A percentile compares a stretch with the other conserved stretches of the same genome.
Evolutionary conservation across 2,329 filamentous ascomycete species (phyloP).

Genomic region (Penicillium hordei): DNA sequence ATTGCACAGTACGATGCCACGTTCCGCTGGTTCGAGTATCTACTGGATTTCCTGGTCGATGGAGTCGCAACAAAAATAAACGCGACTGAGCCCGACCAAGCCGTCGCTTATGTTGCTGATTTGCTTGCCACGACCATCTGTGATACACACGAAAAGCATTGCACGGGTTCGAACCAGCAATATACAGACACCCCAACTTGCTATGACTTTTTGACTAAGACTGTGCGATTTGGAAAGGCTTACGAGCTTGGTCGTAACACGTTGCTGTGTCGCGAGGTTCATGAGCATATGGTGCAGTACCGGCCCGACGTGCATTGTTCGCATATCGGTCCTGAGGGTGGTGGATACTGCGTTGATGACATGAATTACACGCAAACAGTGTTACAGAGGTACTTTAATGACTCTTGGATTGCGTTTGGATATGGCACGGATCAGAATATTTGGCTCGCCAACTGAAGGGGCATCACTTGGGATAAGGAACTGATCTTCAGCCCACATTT

Average conservation of each 20-base stretch:
- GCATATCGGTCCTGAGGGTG: slow-evolving; percentile 30
- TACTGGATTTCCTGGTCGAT: slow-evolving; percentile 21
- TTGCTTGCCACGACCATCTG: slow-evolving; percentile 25
- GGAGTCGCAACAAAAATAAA: slow-evolving; percentile 19
- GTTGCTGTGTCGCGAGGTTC: slow-evolving; percentile 30
- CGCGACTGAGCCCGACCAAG: slow-evolving; percentile 13
- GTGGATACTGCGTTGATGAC: slow-evolving; percentile 32
- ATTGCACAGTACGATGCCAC: slow-evolving; percentile 27
- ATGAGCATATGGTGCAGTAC: slow-evolving; percentile 32
- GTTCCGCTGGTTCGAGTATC: slow-evolving; percentile 29
- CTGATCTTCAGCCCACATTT: not conserved
- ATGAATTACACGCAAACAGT: slow-evolving; percentile 26
- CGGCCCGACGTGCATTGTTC: slow-evolving; percentile 28
- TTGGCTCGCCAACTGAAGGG: slow-evolving; percentile 10
- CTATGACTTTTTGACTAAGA: slow-evolving; percentile 19
- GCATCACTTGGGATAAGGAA: not conserved
- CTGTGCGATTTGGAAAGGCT: slow-evolving; percentile 25
- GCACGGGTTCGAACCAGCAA: slow-evolving; percentile 22
- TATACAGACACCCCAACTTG: slow-evolving; percentile 21
- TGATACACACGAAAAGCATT: slow-evolving; percentile 21
- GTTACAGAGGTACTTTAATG: slow-evolving; percentile 24
- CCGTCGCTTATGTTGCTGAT: slow-evolving; percentile 16
- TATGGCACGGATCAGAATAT: slow-evolving; percentile 23
- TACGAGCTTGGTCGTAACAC: slow-evolving; percentile 30
- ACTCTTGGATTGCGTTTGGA: slow-evolving; percentile 27